These are phyloP conservation scores for Myriosclerotinia curreyana DNA, from an alignment of 2,329 filamentous ascomycete species.

Conservation along the genomic window DNA sequence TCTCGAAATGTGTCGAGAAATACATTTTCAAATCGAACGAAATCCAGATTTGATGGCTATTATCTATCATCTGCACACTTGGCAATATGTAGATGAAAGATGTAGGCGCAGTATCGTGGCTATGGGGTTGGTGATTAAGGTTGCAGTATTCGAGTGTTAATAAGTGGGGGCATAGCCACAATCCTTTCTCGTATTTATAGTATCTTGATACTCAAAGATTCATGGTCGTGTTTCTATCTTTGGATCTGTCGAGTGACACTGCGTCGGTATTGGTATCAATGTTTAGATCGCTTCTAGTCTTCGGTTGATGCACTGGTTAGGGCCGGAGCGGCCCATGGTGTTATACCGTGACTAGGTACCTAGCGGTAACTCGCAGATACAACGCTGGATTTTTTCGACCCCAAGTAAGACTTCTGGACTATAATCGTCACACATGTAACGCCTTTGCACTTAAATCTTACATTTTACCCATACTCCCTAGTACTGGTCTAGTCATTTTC, in stretches of 20 bases:
- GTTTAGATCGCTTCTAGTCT: background rate
- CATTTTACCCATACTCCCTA: too few relatives aligned
- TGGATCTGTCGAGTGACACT: background rate
- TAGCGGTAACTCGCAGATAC: background rate
- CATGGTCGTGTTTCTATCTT: background rate
- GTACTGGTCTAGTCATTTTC: too few relatives aligned
- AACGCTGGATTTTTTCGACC: too few relatives aligned
- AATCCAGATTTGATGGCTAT: background rate
- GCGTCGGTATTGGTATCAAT: background rate
- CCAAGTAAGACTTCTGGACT: too few relatives aligned
- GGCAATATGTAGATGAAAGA: background rate
- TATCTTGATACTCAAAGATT: background rate
- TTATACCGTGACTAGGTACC: background rate
- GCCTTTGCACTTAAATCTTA: too few relatives aligned
- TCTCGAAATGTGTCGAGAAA: background rate
- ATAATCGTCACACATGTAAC: too few relatives aligned
- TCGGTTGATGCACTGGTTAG: background rate
- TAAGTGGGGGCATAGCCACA: conserved; percentile 17
- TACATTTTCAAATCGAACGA: background rate
- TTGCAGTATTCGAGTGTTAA: background rate
- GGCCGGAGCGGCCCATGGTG: too few relatives aligned
- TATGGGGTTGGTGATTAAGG: background rate
- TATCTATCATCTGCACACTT: background rate
- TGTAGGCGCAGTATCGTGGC: conserved; percentile 3
- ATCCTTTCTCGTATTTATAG: conserved; percentile 10